phyloP scores from a whole-genome alignment of 2,329 filamentous ascomycete species.

The Fonsecaea nubica region DNA sequence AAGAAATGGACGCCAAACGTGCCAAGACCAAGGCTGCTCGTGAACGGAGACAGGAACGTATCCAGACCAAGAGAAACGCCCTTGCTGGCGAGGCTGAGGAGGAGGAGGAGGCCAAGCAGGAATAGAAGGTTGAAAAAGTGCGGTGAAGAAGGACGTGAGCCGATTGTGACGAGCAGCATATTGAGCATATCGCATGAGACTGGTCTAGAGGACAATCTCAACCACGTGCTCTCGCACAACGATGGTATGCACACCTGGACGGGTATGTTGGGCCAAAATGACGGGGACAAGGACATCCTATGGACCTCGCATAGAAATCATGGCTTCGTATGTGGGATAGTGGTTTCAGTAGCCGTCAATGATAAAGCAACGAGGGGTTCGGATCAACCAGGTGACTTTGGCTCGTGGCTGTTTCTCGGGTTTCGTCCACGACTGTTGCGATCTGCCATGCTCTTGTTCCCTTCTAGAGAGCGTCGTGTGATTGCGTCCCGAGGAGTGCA shows the following conservation, averaged over 20 bases:
- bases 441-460: neutral
- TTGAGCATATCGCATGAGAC: neutral
- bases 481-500: neutral
- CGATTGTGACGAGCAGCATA: constrained; percentile 7
- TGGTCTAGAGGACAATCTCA: neutral
- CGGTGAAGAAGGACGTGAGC: constrained; percentile 2
- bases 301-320: neutral
- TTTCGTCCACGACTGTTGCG: neutral
- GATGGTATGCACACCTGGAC: neutral
- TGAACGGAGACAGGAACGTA: constrained; percentile 96
- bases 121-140: constrained; percentile 20
- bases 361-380: neutral
- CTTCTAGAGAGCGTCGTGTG: neutral
- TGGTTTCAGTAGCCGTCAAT: constrained; percentile 3
- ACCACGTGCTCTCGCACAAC: neutral
- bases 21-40: constrained; percentile 99
- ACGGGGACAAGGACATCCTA: neutral
- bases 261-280: neutral
- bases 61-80: constrained; percentile 86
- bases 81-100: constrained; percentile 73
- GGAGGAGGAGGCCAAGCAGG: constrained; percentile 45
- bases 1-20: constrained; percentile 99
- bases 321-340: neutral
- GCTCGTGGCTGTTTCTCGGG: neutral
- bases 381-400: neutral